Percentiles rank a stretch among this genome's conserved stretches.
Conservation (phyloP, 805 yeast genomes). For the Starmerella stigmatis region DNA sequence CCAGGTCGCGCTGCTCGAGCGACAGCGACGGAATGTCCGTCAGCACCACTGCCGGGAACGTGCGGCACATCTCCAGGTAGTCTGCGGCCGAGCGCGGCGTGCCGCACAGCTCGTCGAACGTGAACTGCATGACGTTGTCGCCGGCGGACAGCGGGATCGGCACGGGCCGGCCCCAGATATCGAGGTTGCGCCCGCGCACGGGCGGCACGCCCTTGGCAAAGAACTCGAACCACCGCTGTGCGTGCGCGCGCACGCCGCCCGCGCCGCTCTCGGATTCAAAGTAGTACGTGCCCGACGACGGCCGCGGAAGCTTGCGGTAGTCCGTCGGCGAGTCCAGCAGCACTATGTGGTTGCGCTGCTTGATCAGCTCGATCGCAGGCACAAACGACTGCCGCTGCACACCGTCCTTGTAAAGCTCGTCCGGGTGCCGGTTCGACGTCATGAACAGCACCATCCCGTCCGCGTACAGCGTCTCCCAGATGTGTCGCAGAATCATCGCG, state of each 20-base stretch:
- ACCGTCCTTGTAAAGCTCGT: conserved; percentile 85
- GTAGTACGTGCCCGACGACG: conserved; percentile 39
- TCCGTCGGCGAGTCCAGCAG: conserved; percentile 85
- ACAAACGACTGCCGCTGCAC: conserved; percentile 84
- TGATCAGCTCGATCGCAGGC: conserved; percentile 79
- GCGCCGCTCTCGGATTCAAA: conserved; percentile 47
- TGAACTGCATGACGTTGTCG: conserved; percentile 77
- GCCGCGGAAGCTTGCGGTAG: conserved; percentile 79
- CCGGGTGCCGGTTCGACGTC: conserved; percentile 91
- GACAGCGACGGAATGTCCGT: conserved; percentile 88
- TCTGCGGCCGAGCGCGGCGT: conserved; percentile 87
- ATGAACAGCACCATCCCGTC: conserved; percentile 84
- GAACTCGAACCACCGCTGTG: conserved; percentile 71
- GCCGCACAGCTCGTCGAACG: conserved; percentile 81
- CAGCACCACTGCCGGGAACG: conserved; percentile 68
- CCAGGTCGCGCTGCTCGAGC: conserved; percentile 65
- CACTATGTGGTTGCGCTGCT: conserved; percentile 62
- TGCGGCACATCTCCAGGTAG: conserved; percentile 68
- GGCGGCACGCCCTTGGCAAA: conserved; percentile 43
- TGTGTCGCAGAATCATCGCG: conserved; percentile 84
- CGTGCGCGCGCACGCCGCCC: conserved; percentile 46
- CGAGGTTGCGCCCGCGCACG: conserved; percentile 32
- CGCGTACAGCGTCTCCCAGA: conserved; percentile 48
- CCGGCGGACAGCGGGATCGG: conserved; percentile 66
- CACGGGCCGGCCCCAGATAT: conserved; percentile 82